phyloP scores from a whole-genome alignment of 495 filamentous ascomycete genomes.

The Platismatia glauca region DNA sequence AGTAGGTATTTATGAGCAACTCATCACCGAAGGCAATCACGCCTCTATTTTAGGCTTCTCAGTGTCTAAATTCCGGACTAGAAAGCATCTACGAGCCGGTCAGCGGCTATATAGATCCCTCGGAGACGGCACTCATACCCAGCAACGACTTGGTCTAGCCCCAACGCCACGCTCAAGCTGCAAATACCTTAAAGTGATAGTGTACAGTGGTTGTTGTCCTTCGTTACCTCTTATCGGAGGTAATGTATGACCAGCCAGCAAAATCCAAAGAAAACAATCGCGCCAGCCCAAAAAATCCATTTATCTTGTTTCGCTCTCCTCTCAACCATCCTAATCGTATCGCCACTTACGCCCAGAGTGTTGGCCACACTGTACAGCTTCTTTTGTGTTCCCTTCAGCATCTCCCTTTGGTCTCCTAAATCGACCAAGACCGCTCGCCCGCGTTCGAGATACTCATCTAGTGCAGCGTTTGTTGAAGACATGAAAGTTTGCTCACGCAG shows the following conservation, averaged over 20 bases:
- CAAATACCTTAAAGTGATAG: neutral
- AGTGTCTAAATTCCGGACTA: neutral
- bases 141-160: neutral
- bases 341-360: slow-evolving; percentile 85
- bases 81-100: neutral
- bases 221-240: slow-evolving; percentile 46
- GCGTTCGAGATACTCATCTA: slow-evolving; percentile 90
- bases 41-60: too few relatives aligned
- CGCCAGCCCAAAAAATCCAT: slow-evolving; percentile 92
- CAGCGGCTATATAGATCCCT: neutral
- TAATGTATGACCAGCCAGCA: slow-evolving; percentile 84
- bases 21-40: neutral
- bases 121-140: neutral
- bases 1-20: too few relatives aligned
- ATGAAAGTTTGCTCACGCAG: slow-evolving; percentile 87
- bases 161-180: slow-evolving; percentile 14
- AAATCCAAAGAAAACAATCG: slow-evolving; percentile 82
- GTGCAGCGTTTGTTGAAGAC: slow-evolving; percentile 59
- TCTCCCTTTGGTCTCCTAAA: slow-evolving; percentile 80
- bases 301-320: slow-evolving; percentile 87
- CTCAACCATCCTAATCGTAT: slow-evolving; percentile 94
- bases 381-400: slow-evolving; percentile 88
- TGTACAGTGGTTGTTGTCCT: neutral
- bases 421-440: slow-evolving; percentile 85
- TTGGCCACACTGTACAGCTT: slow-evolving; percentile 87